phyloP scores from a whole-genome alignment of 1,284 basidiomycete species.

The Malassezia japonica region DNA sequence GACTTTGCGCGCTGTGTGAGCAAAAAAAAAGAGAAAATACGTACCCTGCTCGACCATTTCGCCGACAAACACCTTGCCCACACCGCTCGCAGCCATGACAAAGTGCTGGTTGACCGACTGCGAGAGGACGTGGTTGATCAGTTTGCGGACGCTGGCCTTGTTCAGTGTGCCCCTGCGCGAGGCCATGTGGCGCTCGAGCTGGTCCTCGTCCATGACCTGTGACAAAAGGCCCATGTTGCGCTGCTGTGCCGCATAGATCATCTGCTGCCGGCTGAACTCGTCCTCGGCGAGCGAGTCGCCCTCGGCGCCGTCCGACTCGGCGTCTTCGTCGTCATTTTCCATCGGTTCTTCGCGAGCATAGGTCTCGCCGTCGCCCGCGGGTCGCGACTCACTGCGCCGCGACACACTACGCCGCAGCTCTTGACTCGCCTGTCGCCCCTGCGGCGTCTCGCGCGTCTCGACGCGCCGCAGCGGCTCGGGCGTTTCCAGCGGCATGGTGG shows the following conservation, averaged over 20 bases:
- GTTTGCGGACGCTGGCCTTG: constrained; percentile 72
- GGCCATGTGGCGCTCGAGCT: constrained; percentile 78
- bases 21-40: no score
- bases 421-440: background rate
- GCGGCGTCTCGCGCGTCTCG: background rate
- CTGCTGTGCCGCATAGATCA: constrained; percentile 47
- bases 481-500: background rate
- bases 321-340: constrained; percentile 23
- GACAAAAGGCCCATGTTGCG: constrained; percentile 58
- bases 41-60: constrained; percentile 78
- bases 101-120: constrained; percentile 71
- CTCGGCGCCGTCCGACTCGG: constrained; percentile 34
- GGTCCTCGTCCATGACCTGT: constrained; percentile 70
- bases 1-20: constrained; percentile 58
- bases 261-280: constrained; percentile 34
- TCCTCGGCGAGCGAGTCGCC: constrained; percentile 37
- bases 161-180: constrained; percentile 72
- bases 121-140: constrained; percentile 70
- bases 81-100: constrained; percentile 75
- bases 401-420: background rate
- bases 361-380: background rate
- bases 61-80: constrained; percentile 81
- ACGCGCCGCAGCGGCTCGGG: background rate
- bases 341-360: constrained; percentile 28
- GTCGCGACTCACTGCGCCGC: constrained; percentile 11